Evolutionary conservation across 495 filamentous ascomycete species (phyloP).

Genomic region (Pseudoneurospora amorphoporcata): DNA sequence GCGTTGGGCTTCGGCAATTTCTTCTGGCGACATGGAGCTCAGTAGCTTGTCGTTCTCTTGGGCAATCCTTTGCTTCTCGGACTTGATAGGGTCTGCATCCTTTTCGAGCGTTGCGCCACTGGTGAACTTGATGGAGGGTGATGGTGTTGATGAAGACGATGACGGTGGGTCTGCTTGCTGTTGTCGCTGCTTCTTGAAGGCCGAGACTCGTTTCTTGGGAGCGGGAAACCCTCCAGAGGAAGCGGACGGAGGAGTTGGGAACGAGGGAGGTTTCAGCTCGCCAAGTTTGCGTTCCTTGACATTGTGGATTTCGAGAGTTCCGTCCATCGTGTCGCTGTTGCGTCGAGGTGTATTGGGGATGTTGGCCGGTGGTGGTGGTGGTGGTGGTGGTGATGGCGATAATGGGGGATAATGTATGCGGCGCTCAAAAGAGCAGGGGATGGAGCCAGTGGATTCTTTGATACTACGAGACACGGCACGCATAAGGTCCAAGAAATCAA

Average conservation of each 20-base stretch:
- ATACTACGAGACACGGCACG: neutral
- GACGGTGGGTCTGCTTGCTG: constrained; percentile 1
- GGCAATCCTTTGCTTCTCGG: constrained; percentile 62
- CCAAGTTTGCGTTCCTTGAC: constrained; percentile 61
- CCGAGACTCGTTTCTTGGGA: constrained; percentile 69
- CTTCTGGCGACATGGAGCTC: constrained; percentile 65
- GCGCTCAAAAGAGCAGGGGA: neutral
- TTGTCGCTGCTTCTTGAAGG: constrained; percentile 64
- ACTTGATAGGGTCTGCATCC: constrained; percentile 20
- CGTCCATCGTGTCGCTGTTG: constrained; percentile 24
- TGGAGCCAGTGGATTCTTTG: neutral
- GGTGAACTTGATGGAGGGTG: neutral
- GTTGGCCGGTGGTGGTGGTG: neutral
- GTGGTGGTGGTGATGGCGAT: neutral
- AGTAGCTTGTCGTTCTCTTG: constrained; percentile 69
- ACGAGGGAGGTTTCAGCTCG: constrained; percentile 48
- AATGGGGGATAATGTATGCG: neutral
- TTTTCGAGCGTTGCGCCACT: neutral
- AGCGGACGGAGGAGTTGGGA: constrained; percentile 45
- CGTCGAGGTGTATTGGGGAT: neutral
- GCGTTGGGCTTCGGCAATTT: constrained; percentile 66
- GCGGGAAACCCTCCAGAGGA: constrained; percentile 72
- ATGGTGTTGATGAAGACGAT: neutral
- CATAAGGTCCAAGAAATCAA: neutral
- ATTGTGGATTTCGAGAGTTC: constrained; percentile 52